Evolutionary conservation across 768 basidiomycete species (phyloP).

Genomic region (Mycena galopus): DNA sequence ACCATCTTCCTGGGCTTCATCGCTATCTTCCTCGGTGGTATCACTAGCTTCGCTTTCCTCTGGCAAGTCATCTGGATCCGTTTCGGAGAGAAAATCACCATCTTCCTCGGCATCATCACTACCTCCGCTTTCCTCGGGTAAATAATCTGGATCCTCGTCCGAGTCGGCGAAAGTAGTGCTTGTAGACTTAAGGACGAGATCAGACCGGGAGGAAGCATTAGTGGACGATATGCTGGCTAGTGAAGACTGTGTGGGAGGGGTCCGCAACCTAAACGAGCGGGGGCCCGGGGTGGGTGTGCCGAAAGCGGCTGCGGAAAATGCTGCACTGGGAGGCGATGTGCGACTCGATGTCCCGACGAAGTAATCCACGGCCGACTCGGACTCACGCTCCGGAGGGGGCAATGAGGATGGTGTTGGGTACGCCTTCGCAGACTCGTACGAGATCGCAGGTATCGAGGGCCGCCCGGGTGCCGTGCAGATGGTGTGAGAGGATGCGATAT

Average conservation of each 20-base stretch:
- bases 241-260: not conserved
- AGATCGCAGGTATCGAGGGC: not conserved
- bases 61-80: too few relatives aligned
- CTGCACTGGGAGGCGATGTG: not conserved
- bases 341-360: not conserved
- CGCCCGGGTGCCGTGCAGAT: not conserved
- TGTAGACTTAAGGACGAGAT: not conserved
- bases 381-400: not conserved
- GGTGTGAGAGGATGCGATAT: not conserved
- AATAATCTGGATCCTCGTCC: not conserved
- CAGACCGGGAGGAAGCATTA: not conserved
- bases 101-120: not conserved
- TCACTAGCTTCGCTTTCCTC: not conserved
- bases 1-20: not conserved
- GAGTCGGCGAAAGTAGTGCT: not conserved
- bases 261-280: not conserved
- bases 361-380: not conserved
- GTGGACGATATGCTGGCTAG: not conserved
- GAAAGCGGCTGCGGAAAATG: not conserved
- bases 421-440: not conserved
- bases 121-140: not conserved
- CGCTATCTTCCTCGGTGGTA: too few relatives aligned
- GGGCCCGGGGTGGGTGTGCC: not conserved
- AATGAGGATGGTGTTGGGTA: slow-evolving; percentile 3
- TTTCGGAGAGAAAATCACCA: too few relatives aligned